phyloP scores from a whole-genome alignment of 352 stramenopile genomes.

The Ophiocytium majus region DNA sequence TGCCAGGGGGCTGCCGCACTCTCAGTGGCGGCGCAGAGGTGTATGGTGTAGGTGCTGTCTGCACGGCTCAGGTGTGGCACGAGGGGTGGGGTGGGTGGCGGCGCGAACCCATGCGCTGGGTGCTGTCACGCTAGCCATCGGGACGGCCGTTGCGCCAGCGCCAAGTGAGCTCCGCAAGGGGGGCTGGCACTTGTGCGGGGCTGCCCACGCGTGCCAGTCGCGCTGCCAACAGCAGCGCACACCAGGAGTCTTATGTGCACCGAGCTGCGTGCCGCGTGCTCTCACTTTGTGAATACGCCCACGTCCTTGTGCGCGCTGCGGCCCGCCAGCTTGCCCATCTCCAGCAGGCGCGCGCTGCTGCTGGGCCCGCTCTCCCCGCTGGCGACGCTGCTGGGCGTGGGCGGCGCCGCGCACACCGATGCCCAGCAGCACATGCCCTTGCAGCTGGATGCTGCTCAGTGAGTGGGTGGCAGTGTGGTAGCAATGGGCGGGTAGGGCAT shows the following conservation, averaged over 20 bases:
- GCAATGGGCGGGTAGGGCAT: too few species aligned
- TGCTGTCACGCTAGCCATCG: not conserved
- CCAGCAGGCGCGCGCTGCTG: constrained; percentile 11
- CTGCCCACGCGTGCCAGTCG: not conserved
- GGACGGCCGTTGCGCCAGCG: not conserved
- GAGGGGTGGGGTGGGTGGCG: too few species aligned
- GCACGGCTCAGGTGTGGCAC: too few species aligned
- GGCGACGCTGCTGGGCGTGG: not conserved
- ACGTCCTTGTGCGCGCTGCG: not conserved
- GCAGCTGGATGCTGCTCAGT: not conserved
- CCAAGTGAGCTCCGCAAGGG: not conserved
- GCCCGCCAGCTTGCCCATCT: not conserved
- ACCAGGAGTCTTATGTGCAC: not conserved
- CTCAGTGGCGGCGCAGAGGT: too few species aligned
- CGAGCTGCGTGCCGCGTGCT: not conserved
- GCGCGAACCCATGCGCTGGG: too few species aligned
- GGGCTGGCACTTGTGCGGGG: not conserved
- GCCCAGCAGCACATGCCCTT: constrained; percentile 13
- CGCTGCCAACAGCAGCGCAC: not conserved
- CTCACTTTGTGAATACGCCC: not conserved
- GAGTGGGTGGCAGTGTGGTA: not conserved
- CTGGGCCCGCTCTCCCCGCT: too few species aligned
- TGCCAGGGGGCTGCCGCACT: too few species aligned
- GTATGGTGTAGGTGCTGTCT: too few species aligned
- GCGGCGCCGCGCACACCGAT: not conserved